Evolutionary conservation across 2,329 filamentous ascomycete genomes (phyloP).

Genomic region (Stemphylium vesicarium): DNA sequence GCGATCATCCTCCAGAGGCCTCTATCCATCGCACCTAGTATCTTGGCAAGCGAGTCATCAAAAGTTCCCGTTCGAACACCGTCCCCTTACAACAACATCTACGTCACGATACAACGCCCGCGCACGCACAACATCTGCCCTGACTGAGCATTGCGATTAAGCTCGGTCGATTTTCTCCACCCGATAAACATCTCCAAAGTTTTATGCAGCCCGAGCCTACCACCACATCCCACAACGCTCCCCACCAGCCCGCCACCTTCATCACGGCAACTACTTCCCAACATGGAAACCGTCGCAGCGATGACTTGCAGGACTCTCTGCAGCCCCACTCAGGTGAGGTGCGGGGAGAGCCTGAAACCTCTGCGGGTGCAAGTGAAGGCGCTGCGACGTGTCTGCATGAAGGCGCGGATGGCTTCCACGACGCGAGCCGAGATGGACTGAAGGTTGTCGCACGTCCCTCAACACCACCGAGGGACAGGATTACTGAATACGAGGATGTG

Average conservation of each 20-base stretch:
- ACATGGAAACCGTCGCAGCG: slow-evolving; percentile 62
- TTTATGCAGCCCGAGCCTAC: slow-evolving; percentile 71
- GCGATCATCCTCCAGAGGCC: slow-evolving; percentile 17
- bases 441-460: slow-evolving; percentile 24
- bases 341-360: slow-evolving; percentile 34
- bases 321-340: slow-evolving; percentile 46
- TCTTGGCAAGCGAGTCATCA: slow-evolving; percentile 22
- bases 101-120: slow-evolving; percentile 22
- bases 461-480: slow-evolving; percentile 54
- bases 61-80: slow-evolving; percentile 12
- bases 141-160: slow-evolving; percentile 52
- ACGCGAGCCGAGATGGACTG: slow-evolving; percentile 35
- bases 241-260: slow-evolving; percentile 48
- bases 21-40: slow-evolving; percentile 5
- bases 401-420: slow-evolving; percentile 15
- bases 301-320: slow-evolving; percentile 54
- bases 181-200: slow-evolving; percentile 49
- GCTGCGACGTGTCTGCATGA: slow-evolving; percentile 31
- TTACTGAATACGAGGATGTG: slow-evolving; percentile 63
- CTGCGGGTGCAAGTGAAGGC: slow-evolving; percentile 22
- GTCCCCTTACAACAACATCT: slow-evolving; percentile 9
- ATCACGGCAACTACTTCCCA: slow-evolving; percentile 55
- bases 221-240: slow-evolving; percentile 57
- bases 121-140: slow-evolving; percentile 24
- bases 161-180: slow-evolving; percentile 60